These are phyloP conservation scores for Russula abietina DNA, from an alignment of 768 basidiomycete species.

Conservation along the genomic window DNA sequence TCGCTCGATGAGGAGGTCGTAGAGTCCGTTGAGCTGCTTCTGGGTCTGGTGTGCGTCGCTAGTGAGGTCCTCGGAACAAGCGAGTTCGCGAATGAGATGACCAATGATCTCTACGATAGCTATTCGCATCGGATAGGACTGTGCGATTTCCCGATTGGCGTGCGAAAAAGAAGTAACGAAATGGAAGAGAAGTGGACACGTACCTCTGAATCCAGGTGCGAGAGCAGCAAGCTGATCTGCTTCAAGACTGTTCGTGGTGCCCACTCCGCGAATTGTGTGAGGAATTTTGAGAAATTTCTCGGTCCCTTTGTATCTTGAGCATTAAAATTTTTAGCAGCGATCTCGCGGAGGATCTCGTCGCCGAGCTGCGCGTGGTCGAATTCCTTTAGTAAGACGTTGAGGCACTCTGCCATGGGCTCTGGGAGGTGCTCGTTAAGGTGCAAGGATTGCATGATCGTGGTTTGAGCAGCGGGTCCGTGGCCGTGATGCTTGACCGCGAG, in stretches of 20 bases:
- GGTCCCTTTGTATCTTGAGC: slow-evolving; percentile 85
- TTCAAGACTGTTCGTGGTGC: slow-evolving; percentile 78
- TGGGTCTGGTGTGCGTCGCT: slow-evolving; percentile 44
- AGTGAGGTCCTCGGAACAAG: slow-evolving; percentile 44
- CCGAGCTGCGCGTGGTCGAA: slow-evolving; percentile 86
- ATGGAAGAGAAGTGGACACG: slow-evolving; percentile 24
- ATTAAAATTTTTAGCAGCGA: slow-evolving; percentile 69
- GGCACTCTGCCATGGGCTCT: slow-evolving; percentile 89
- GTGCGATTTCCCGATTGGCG: neutral
- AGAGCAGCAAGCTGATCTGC: slow-evolving; percentile 78
- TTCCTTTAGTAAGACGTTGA: slow-evolving; percentile 71
- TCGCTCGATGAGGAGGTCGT: slow-evolving; percentile 81
- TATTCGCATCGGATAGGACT: slow-evolving; percentile 97
- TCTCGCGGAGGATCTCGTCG: slow-evolving; percentile 87
- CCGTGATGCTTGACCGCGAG: slow-evolving; percentile 86
- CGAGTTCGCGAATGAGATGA: slow-evolving; percentile 75
- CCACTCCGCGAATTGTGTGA: slow-evolving; percentile 73
- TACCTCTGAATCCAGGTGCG: slow-evolving; percentile 91
- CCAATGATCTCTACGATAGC: slow-evolving; percentile 90
- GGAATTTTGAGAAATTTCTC: slow-evolving; percentile 76
- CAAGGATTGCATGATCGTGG: slow-evolving; percentile 82
- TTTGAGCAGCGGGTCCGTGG: slow-evolving; percentile 79
- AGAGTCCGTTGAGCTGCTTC: slow-evolving; percentile 76
- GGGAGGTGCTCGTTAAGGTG: slow-evolving; percentile 94
- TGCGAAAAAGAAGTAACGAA: neutral